Conservation (phyloP, 2,329 filamentous ascomycete species). For the Cladosporium austrohemisphaericum region DNA sequence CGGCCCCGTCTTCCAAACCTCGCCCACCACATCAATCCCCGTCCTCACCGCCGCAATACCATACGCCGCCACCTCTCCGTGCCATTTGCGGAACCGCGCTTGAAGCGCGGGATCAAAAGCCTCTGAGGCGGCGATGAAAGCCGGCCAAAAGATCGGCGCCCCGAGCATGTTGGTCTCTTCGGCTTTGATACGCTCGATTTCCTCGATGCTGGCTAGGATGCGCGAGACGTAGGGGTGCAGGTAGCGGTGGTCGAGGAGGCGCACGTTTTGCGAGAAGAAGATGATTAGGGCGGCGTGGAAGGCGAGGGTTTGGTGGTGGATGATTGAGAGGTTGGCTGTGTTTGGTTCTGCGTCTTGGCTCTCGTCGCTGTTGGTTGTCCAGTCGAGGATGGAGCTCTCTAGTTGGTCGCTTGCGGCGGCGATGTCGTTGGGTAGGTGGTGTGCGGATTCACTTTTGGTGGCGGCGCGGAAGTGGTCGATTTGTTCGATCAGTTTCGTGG, state of each 20-base stretch:
- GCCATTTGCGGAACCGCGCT: slow-evolving; percentile 6
- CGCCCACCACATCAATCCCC: slow-evolving; percentile 2
- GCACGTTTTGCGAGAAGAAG: slow-evolving; percentile 6
- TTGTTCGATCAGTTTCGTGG: not conserved
- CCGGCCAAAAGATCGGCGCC: slow-evolving; percentile 7
- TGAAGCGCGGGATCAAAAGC: slow-evolving; percentile 2
- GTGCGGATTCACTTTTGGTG: not conserved
- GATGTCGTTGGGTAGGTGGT: not conserved
- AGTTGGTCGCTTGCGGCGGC: not conserved
- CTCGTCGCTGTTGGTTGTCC: not conserved
- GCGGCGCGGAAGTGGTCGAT: not conserved
- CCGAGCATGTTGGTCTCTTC: slow-evolving; percentile 8
- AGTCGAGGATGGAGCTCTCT: slow-evolving; percentile 1
- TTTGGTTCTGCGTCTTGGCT: not conserved
- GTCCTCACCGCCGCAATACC: slow-evolving; percentile 7
- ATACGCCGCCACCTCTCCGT: slow-evolving; percentile 3
- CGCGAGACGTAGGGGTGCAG: not conserved
- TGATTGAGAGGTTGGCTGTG: not conserved
- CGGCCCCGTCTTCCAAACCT: not conserved
- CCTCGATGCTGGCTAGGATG: slow-evolving; percentile 6
- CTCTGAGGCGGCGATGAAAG: slow-evolving; percentile 3
- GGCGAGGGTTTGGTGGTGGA: slow-evolving; percentile 1
- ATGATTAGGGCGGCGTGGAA: slow-evolving; percentile 4
- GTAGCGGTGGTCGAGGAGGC: slow-evolving; percentile 2
- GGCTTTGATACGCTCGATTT: slow-evolving; percentile 9